phyloP scores from a whole-genome alignment of 2,329 filamentous ascomycete genomes.

The Colletotrichum plurivorum region DNA sequence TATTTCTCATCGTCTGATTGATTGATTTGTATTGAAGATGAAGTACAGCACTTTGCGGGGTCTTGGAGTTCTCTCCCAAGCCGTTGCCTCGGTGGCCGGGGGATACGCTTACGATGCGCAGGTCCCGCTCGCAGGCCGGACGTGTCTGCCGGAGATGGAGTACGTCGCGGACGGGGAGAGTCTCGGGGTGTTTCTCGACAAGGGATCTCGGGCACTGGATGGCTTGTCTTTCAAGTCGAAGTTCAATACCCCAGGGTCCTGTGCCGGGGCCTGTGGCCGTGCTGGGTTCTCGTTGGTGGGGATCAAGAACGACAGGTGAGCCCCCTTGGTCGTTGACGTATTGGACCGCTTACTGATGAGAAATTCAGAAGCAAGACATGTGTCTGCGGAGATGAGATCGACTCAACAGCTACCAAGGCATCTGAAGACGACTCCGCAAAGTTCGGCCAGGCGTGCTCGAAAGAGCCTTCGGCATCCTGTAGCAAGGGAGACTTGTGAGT shows the following conservation, averaged over 20 bases:
- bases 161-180: background rate
- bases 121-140: slow-evolving; percentile 13
- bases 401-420: background rate
- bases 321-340: fast-evolving
- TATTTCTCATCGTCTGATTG: background rate
- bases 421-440: background rate
- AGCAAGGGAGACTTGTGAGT: slow-evolving; percentile 6
- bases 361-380: background rate
- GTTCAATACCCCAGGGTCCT: background rate
- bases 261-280: slow-evolving; percentile 5
- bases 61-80: background rate
- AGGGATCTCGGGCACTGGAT: background rate
- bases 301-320: background rate
- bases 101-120: background rate
- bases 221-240: background rate
- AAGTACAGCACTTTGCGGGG: background rate
- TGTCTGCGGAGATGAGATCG: slow-evolving; percentile 1
- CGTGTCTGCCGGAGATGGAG: slow-evolving; percentile 8
- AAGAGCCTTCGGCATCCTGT: background rate
- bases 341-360: background rate
- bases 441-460: background rate
- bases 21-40: background rate
- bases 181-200: slow-evolving; percentile 1
- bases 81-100: background rate
- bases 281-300: slow-evolving; percentile 4